A percentile compares a stretch with the other conserved stretches of the same genome.
These are phyloP conservation scores for Scytalidium lignicola DNA, from an alignment of 2,329 filamentous ascomycete genomes.

Conservation along the genomic window DNA sequence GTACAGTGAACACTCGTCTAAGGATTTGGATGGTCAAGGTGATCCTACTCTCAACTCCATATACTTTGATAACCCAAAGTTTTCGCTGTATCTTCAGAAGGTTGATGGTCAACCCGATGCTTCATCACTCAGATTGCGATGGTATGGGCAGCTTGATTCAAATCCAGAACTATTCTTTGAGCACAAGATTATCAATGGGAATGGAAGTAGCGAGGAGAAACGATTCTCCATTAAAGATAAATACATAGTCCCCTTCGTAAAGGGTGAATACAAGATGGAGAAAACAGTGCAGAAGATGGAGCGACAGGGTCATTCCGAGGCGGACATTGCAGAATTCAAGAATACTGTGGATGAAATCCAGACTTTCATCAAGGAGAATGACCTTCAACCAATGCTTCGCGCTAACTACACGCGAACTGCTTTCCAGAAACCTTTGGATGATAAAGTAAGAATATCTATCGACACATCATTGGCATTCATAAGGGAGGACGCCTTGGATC, in stretches of 20 bases:
- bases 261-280: conserved; percentile 85
- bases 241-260: conserved; percentile 82
- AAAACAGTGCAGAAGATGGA: conserved; percentile 86
- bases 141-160: conserved; percentile 80
- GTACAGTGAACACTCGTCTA: conserved; percentile 83
- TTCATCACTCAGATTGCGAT: conserved; percentile 78
- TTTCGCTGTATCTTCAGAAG: conserved; percentile 82
- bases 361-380: conserved; percentile 68
- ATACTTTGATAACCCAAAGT: conserved; percentile 87
- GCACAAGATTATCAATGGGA: conserved; percentile 78
- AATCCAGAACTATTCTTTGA: conserved; percentile 80
- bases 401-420: conserved; percentile 93
- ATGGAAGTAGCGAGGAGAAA: conserved; percentile 72
- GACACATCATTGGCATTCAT: conserved; percentile 92
- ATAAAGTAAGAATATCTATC: conserved; percentile 84
- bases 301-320: conserved; percentile 61
- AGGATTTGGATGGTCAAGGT: conserved; percentile 70
- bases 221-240: conserved; percentile 89
- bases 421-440: conserved; percentile 92
- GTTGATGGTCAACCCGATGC: conserved; percentile 71
- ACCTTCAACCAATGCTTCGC: conserved; percentile 77
- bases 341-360: conserved; percentile 72
- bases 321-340: conserved; percentile 65
- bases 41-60: conserved; percentile 92
- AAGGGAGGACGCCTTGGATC: conserved; percentile 69